Evolutionary conservation across 2,329 filamentous ascomycete species (phyloP).

Genomic region (Colletotrichum sojae): DNA sequence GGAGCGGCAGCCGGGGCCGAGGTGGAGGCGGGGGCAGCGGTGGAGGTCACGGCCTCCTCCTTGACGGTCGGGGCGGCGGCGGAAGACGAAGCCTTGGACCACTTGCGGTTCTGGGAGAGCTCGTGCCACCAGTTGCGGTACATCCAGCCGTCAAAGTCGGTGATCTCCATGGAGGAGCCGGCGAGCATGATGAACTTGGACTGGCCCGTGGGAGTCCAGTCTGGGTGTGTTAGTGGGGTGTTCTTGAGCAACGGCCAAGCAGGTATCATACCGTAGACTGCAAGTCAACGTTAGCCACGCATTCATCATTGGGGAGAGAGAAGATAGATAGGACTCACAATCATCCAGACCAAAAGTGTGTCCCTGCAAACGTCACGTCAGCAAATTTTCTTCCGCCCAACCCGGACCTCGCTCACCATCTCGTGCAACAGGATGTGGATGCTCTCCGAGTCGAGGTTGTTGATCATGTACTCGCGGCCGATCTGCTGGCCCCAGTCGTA

Average conservation of each 20-base stretch:
- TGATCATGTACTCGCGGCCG: constrained; percentile 59
- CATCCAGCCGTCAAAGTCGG: constrained; percentile 66
- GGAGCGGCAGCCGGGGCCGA: not conserved
- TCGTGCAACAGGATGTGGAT: constrained; percentile 63
- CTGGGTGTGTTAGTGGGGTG: constrained; percentile 44
- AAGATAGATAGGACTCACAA: not conserved
- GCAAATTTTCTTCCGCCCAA: not conserved
- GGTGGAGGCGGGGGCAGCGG: not conserved
- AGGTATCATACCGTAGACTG: constrained; percentile 10
- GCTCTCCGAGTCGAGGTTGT: constrained; percentile 51
- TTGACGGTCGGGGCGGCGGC: constrained; percentile 10
- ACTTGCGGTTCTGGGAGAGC: constrained; percentile 47
- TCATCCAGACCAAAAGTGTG: constrained; percentile 60
- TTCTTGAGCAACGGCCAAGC: constrained; percentile 32
- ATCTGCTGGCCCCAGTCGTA: constrained; percentile 63
- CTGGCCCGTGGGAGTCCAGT: constrained; percentile 59
- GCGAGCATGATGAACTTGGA: constrained; percentile 62
- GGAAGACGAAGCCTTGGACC: constrained; percentile 35
- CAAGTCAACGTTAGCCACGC: not conserved
- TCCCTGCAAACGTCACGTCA: constrained; percentile 42
- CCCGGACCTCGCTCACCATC: constrained; percentile 43
- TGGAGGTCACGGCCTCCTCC: constrained; percentile 3
- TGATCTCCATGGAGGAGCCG: constrained; percentile 56
- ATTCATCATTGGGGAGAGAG: not conserved
- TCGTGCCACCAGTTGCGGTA: constrained; percentile 61